Percentiles rank a stretch among this genome's conserved stretches.
Conservation (phyloP, 228 moss, liverwort and hornwort genomes). For the Sphagnum magellanicum region DNA sequence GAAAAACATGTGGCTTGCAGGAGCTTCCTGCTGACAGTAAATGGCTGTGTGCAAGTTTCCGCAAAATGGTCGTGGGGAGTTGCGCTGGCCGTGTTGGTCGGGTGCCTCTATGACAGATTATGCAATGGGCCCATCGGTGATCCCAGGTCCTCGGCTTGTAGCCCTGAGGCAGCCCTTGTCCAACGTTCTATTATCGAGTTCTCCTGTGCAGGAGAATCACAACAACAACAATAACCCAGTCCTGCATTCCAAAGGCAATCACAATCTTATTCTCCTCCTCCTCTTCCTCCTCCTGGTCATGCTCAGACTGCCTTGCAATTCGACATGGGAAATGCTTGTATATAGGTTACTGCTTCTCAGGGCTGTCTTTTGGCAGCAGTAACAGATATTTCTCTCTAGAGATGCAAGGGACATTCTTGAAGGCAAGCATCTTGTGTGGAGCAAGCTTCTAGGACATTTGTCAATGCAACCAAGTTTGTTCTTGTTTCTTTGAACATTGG, state of each 20-base stretch:
- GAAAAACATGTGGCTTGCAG: too few relatives aligned
- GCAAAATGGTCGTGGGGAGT: neutral
- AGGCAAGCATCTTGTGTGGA: too few relatives aligned
- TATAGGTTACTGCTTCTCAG: too few relatives aligned
- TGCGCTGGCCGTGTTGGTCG: too few relatives aligned
- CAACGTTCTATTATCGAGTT: neutral
- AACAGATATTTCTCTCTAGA: too few relatives aligned
- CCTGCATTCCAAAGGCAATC: neutral
- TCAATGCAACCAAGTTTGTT: too few relatives aligned
- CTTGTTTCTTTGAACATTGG: too few relatives aligned
- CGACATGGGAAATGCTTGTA: neutral
- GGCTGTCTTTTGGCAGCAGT: too few relatives aligned
- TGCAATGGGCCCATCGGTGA: neutral
- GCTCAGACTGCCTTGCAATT: neutral
- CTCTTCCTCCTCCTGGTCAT: neutral
- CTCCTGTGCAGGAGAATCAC: neutral
- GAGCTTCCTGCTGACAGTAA: neutral
- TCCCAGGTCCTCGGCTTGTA: neutral
- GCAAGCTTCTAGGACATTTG: too few relatives aligned
- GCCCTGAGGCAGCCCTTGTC: neutral
- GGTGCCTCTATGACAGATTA: neutral
- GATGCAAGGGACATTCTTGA: too few relatives aligned
- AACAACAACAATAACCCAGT: neutral
- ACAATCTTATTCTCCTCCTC: neutral
- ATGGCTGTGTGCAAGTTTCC: neutral